phyloP scores from a whole-genome alignment of 495 filamentous ascomycete species.

The Lindgomyces ingoldianus region DNA sequence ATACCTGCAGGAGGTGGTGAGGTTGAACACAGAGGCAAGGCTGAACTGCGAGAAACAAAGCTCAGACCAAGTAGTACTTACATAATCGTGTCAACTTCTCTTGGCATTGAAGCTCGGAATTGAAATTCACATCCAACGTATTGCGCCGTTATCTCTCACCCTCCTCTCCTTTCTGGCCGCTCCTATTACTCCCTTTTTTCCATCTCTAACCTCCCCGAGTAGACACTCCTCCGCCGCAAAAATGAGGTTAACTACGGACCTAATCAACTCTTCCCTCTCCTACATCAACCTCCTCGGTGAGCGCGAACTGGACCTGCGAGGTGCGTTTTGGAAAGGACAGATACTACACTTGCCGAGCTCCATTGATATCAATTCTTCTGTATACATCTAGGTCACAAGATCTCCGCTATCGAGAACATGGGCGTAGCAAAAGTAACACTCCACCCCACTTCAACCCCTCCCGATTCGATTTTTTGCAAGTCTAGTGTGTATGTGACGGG shows the following conservation, averaged over 20 bases:
- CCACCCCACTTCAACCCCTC: too few species aligned
- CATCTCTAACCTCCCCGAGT: not conserved
- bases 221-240: slow-evolving; percentile 2
- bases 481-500: not conserved
- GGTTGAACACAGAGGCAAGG: too few species aligned
- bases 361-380: slow-evolving; percentile 74
- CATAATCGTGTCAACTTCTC: too few species aligned
- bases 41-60: too few species aligned
- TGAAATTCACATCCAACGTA: too few species aligned
- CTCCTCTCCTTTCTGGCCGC: too few species aligned
- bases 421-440: slow-evolving; percentile 93
- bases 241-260: slow-evolving; percentile 92
- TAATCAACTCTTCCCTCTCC: slow-evolving; percentile 51
- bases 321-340: slow-evolving; percentile 97
- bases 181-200: too few species aligned
- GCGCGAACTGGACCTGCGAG: slow-evolving; percentile 98
- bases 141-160: too few species aligned
- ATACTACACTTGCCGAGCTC: slow-evolving; percentile 89
- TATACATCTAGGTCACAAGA: slow-evolving; percentile 79
- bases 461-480: not conserved
- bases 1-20: too few species aligned
- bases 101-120: too few species aligned
- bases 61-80: too few species aligned
- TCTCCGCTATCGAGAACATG: slow-evolving; percentile 96
- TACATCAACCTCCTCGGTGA: slow-evolving; percentile 98